phyloP scores from a whole-genome alignment of 345 rosid species.

The Lepidium didymum region DNA sequence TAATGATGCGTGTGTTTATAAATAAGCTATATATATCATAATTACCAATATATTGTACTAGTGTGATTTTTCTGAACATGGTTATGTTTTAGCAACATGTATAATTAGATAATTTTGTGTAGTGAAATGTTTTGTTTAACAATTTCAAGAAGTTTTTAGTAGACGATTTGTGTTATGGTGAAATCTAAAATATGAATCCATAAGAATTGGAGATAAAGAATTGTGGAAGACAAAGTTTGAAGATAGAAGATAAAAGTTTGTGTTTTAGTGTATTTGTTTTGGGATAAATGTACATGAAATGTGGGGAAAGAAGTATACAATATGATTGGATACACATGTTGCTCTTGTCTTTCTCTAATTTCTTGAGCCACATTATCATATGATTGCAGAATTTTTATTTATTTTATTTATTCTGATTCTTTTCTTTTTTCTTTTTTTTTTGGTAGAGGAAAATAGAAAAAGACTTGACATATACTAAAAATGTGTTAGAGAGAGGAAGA shows the following conservation, averaged over 20 bases:
- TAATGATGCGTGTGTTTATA: no score
- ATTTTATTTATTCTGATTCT: neutral
- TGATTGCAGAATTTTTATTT: slow-evolving; percentile 18
- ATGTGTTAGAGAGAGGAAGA: slow-evolving; percentile 26
- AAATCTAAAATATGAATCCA: neutral
- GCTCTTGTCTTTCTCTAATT: slow-evolving; percentile 28
- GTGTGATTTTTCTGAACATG: no score
- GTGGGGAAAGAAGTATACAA: slow-evolving; percentile 16
- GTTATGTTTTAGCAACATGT: no score
- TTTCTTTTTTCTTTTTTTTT: neutral
- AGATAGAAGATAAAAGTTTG: neutral
- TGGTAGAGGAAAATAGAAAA: slow-evolving; percentile 9
- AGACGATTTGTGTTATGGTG: neutral
- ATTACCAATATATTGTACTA: no score
- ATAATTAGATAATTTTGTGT: no score
- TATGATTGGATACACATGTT: slow-evolving; percentile 28
- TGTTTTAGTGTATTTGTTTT: neutral
- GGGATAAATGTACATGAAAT: slow-evolving; percentile 28
- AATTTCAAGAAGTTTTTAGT: neutral
- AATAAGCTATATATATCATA: no score
- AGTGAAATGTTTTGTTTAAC: no score
- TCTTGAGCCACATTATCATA: slow-evolving; percentile 27
- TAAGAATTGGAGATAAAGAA: neutral
- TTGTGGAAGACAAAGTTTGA: slow-evolving; percentile 3
- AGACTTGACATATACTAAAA: slow-evolving; percentile 25